Base-by-base conservation (phyloP, 257 asterid genomes). In the Cinchona pubescens region DNA sequence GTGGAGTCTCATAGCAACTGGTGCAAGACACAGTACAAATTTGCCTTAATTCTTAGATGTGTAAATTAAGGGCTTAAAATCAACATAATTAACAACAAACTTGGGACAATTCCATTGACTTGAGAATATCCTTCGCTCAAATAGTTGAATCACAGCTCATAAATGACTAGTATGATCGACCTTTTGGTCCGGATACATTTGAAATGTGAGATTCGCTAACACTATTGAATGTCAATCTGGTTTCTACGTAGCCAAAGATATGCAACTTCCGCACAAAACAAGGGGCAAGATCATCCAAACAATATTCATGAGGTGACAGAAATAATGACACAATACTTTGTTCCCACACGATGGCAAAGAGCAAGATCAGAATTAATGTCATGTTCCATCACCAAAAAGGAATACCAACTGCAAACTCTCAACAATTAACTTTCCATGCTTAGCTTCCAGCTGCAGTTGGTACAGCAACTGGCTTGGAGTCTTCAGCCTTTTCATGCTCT, bases 401-500 rank as follows among this genome's bases (percentile, higher is more conserved):
- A 18, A 42, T 42, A 38, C 14, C n/a, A 27, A 15, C 74, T 72
- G 79, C 77, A 46, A 59, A 75, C 69, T 56, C 77, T 18, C 72
- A 37, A 23, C 62, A 12, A 23, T 10, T 45, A 18, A 10, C 16
- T 61, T 70, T 35, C 60, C 16, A 32, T 18, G 73, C 75, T 85
- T 79, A 87, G 91, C 93, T 90, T 80, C 90, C 89, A 62, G 92
- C 96, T 51, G 89, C 87, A 67, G 88, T 73, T 55, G 93, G 89
- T 53, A 86, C 91, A 0, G 88, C 87, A 53, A 87, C 90, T 8
- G 98, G 92, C 87, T 90, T 94, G 0, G 90, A 87, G 51, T 94
- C 97, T 78, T 90, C 97, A 2, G 94, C 90, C 86, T 92, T 91
- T 43, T 94, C 97, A 23, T 94, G 97, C 80, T 94, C 97, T 79